Base-by-base conservation (phyloP, 192 early-diverging fungal species). In the Coemansia umbellata region DNA sequence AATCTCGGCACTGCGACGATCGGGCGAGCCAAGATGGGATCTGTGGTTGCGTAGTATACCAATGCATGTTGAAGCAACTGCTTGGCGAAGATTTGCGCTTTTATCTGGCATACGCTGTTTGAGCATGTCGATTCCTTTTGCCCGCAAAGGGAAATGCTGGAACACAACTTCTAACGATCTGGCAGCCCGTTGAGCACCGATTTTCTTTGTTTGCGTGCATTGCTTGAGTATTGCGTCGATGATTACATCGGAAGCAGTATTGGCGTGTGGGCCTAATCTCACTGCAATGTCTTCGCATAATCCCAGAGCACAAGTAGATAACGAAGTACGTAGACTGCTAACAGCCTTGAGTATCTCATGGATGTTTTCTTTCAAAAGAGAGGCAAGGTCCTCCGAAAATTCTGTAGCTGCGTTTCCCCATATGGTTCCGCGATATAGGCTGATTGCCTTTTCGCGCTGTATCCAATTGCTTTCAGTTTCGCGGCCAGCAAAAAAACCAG, bases 391-490 rank as follows among this genome's bases (percentile, higher is more conserved):
- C 2, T 58, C 63, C 44, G 45, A 44, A 27, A 66, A 45, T 32
- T 77, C 74, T 24, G 41, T 53, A 11, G 63, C 74, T 3, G 67
- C 62, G 36, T 77, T 77, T 5, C 74, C 74, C 74, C 74, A 77
- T 22, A 77, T 55, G 17, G 71, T 71, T 10, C 60, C 68, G 11
- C 74, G 74, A 37, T 71, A 77, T 3, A 70, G 52, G 30, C 23
- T 18, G n/a, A 71, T 40, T 3, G 74, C 74, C 6, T 64, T 54
- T 40, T 77, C 74, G 31, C 74, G 68, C 50, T 56, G 66, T 8
- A 60, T 23, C 74, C 74, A 77, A 40, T 77, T 77, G 24, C 58
- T 63, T 28, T 77, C 74, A 1, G 74, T 49, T 36, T 77, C 74
- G 37, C 68, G 62, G 4, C 74, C 74, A 14, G 47, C 39, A 56